These are phyloP conservation scores for Spatholobus suberectus DNA, from an alignment of 306 rosid genomes.

Conservation along the genomic window DNA sequence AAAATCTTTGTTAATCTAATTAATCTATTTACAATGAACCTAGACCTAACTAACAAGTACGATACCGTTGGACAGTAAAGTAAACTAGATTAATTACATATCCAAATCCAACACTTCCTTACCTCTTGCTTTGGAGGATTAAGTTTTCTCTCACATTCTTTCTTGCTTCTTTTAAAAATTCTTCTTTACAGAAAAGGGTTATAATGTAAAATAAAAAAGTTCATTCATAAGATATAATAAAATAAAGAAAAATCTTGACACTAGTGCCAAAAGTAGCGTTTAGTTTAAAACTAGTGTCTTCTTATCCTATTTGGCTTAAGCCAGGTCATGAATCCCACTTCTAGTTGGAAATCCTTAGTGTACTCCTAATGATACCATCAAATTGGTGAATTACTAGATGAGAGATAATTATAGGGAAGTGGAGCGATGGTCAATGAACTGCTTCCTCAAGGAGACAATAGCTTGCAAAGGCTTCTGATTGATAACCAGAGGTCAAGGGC, in stretches of 20 bases:
- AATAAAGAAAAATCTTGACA: background rate
- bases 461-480: background rate
- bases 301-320: background rate
- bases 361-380: background rate
- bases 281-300: background rate
- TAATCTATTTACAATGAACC: too few species aligned
- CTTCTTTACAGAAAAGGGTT: too few species aligned
- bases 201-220: too few species aligned
- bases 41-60: too few species aligned
- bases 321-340: background rate
- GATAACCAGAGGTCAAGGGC: background rate
- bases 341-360: background rate
- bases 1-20: too few species aligned
- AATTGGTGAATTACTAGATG: too few species aligned
- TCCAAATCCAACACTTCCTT: background rate
- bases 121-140: background rate
- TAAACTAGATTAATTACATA: background rate
- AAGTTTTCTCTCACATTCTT: background rate
- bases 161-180: too few species aligned
- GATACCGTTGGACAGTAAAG: too few species aligned
- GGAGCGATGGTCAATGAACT: background rate
- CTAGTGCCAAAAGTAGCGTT: background rate
- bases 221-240: background rate
- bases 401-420: background rate
- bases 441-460: background rate